Evolutionary conservation across 805 yeast species (phyloP), one percentile per base, ranked within the genome.

Genomic region (Jamesozyma spencerorum): DNA sequence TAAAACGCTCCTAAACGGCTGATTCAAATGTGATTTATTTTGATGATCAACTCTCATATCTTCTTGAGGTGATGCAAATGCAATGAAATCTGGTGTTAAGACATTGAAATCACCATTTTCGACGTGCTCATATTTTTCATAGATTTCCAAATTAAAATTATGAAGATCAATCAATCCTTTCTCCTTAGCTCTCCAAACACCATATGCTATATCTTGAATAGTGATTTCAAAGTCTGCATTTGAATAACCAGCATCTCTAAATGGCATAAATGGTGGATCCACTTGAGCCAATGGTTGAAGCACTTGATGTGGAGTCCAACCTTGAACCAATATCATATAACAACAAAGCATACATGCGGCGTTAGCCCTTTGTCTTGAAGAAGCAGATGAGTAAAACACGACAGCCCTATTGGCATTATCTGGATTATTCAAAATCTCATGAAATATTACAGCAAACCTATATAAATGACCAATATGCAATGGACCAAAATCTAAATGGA

Each of bases 231-330:
- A 92, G 62, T 92, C 98, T 2, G 97, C 95, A 43, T 80, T 80
- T 2, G 96, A 85, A 63, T 92, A 92, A 2, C 98, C 98, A 1
- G 98, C 98, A 61, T 92, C 98, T 60, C 98, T 72, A 64, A 88
- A 92, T 1, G 88, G 83, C 82, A 84, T 88, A 49, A 90, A 81
- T 5, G 97, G 97, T 2, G 95, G 95, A 37, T 83, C 87, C 5
- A 80, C 76, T 61, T 92, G 97, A 1, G 92, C 77, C 40, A 92
- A 75, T 1, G 98, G 98, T 45, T 94, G 97, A 47, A 92, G 65
- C 0, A 88, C 98, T 62, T 92, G 92, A 62, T 92, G 98, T 0
- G 98, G 98, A 1, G 97, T 86, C 98, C 98, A 92, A 12, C 86
- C 81, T 59, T 92, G 98, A 14, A 92, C 90, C 40, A 92, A 65